Evolutionary conservation across 345 rosid species (phyloP).

Genomic region (Alliaria petiolata): DNA sequence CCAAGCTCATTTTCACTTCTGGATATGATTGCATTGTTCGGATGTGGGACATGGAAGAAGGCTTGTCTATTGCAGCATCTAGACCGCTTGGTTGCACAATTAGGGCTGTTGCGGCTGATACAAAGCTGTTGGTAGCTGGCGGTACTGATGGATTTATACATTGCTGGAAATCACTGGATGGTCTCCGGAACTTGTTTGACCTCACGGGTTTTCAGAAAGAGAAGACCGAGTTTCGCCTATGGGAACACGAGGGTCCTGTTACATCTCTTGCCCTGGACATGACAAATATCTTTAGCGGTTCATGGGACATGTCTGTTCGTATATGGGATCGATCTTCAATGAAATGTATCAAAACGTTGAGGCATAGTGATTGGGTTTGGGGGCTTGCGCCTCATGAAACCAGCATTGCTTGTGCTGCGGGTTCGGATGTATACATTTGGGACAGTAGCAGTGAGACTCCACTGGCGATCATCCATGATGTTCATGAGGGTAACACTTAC

Average conservation of each 20-base stretch:
- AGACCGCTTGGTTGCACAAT: slow-evolving; percentile 82
- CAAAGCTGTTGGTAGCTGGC: slow-evolving; percentile 76
- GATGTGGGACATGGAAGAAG: slow-evolving; percentile 92
- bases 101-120: slow-evolving; percentile 76
- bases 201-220: slow-evolving; percentile 47
- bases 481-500: slow-evolving; percentile 62
- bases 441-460: slow-evolving; percentile 49
- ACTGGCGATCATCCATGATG: slow-evolving; percentile 46
- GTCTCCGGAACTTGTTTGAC: slow-evolving; percentile 62
- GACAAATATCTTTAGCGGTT: slow-evolving; percentile 67
- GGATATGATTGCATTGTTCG: slow-evolving; percentile 82
- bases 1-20: slow-evolving; percentile 76
- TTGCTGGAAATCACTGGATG: slow-evolving; percentile 74
- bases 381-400: slow-evolving; percentile 68
- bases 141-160: slow-evolving; percentile 94
- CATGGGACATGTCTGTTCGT: slow-evolving; percentile 96
- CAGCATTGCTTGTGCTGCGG: slow-evolving; percentile 57
- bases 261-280: slow-evolving; percentile 76
- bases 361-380: slow-evolving; percentile 95
- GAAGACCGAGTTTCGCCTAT: slow-evolving; percentile 56
- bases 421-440: slow-evolving; percentile 89
- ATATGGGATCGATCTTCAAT: slow-evolving; percentile 77
- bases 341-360: slow-evolving; percentile 61
- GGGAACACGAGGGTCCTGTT: slow-evolving; percentile 91
- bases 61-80: slow-evolving; percentile 63